Percentiles rank a stretch among this genome's conserved stretches.
Evolutionary conservation across 1,139 yeast species (phyloP).

Genomic region (Meyerozyma carpophila): DNA sequence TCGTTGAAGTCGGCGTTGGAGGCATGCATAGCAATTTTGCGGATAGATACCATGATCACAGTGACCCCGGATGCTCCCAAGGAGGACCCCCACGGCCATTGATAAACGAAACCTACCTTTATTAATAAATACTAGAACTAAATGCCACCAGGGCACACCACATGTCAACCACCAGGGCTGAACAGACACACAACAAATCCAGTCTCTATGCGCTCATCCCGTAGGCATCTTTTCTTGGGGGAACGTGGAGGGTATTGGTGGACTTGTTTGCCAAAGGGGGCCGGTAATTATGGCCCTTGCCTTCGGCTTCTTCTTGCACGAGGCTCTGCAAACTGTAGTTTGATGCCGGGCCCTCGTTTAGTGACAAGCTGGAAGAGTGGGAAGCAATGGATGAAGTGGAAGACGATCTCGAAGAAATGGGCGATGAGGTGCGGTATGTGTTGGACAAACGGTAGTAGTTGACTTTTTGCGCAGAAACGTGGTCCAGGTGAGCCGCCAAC

Average conservation of each 20-base stretch:
- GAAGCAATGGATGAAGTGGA: conserved; percentile 13
- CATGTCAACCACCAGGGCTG: too few species aligned
- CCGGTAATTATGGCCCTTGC: conserved; percentile 7
- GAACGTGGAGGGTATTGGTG: conserved; percentile 10
- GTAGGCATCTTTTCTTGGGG: not conserved
- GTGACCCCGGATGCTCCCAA: conserved; percentile 94
- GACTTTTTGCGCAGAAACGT: conserved; percentile 28
- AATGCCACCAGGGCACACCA: not conserved
- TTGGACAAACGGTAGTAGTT: conserved; percentile 37
- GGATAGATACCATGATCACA: conserved; percentile 97
- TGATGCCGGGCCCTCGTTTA: conserved; percentile 11
- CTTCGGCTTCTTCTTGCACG: conserved; percentile 9
- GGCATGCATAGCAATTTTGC: conserved; percentile 94
- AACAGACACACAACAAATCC: too few species aligned
- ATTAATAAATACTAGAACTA: not conserved
- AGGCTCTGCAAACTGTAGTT: conserved; percentile 10
- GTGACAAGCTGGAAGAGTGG: conserved; percentile 14
- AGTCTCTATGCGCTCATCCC: too few species aligned
- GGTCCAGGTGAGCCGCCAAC: conserved; percentile 12
- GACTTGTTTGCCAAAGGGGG: conserved; percentile 19
- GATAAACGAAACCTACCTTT: conserved; percentile 3
- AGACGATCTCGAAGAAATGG: conserved; percentile 9
- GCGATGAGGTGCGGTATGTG: conserved; percentile 12
- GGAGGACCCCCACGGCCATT: conserved; percentile 82
- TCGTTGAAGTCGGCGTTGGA: conserved; percentile 93